phyloP scores from a whole-genome alignment of 306 rosid species.

The Lagenaria siceraria region DNA sequence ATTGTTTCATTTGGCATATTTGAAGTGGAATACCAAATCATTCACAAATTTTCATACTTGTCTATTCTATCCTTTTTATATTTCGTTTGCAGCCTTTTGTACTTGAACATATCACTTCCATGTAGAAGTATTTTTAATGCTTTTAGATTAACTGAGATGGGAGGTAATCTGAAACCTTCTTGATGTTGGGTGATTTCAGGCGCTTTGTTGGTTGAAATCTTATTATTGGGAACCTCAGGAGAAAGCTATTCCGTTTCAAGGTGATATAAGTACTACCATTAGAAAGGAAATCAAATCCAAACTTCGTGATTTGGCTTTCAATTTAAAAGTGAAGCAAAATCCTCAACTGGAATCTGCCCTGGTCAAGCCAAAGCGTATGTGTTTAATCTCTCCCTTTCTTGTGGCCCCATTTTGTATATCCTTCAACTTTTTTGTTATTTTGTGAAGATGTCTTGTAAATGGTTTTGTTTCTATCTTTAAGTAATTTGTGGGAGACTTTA shows the following conservation, averaged over 20 bases:
- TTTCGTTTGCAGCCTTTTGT: not conserved
- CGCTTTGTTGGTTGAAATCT: conserved; percentile 82
- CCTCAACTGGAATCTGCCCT: conserved; percentile 19
- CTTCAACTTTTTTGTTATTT: not conserved
- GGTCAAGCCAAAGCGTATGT: conserved; percentile 53
- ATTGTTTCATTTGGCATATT: not conserved
- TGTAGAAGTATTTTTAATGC: not conserved
- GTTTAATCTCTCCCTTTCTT: conserved; percentile 9
- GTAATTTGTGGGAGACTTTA: not conserved
- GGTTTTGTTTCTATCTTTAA: not conserved
- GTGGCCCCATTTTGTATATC: conserved; percentile 6
- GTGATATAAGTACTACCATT: conserved; percentile 30
- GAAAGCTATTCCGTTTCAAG: conserved; percentile 69
- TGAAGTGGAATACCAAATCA: not conserved
- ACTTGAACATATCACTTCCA: not conserved
- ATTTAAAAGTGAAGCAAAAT: conserved; percentile 35
- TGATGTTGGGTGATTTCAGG: conserved; percentile 37
- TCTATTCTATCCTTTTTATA: not conserved
- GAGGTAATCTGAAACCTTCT: not conserved
- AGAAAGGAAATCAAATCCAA: conserved; percentile 49
- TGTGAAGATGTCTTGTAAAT: not conserved
- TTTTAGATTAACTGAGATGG: not conserved
- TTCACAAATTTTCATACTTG: not conserved
- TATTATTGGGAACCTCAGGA: conserved; percentile 95
- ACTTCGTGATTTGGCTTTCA: conserved; percentile 44